Conservation (phyloP, 2,329 filamentous ascomycete species). For the Ceratocystis colombiana region DNA sequence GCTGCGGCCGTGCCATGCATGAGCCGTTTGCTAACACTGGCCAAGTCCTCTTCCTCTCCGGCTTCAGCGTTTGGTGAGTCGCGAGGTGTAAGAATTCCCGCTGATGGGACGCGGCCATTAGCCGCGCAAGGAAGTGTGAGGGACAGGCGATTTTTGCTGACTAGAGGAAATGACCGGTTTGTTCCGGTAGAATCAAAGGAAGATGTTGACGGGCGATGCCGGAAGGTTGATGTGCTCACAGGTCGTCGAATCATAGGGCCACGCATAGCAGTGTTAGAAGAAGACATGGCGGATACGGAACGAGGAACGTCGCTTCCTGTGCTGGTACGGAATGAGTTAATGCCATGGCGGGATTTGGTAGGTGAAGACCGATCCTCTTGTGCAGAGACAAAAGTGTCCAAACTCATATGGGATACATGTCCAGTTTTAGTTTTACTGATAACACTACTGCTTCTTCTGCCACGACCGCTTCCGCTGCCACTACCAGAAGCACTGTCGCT, state of each 20-base stretch:
- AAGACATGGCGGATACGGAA: constrained; percentile 23
- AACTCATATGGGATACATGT: constrained; percentile 27
- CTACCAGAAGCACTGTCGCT: constrained; percentile 24
- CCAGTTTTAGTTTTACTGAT: not conserved
- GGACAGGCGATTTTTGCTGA: constrained; percentile 39
- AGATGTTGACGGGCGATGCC: constrained; percentile 47
- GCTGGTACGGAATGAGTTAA: constrained; percentile 18
- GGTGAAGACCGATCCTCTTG: constrained; percentile 27
- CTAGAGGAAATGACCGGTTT: constrained; percentile 51
- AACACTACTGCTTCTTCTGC: not conserved
- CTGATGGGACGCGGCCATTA: constrained; percentile 26
- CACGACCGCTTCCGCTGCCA: constrained; percentile 24
- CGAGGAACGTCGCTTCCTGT: constrained; percentile 20
- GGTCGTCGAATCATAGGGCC: constrained; percentile 36
- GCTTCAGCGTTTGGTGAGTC: constrained; percentile 43
- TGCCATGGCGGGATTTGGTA: constrained; percentile 15
- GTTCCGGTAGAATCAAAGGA: constrained; percentile 51
- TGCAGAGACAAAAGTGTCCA: constrained; percentile 28
- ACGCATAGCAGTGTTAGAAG: constrained; percentile 20
- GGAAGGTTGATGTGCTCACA: constrained; percentile 33
- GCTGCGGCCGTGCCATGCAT: constrained; percentile 14
- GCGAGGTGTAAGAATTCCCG: constrained; percentile 40
- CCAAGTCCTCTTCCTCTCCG: constrained; percentile 39
- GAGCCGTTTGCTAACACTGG: constrained; percentile 18
- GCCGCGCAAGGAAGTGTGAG: constrained; percentile 15